phyloP scores from a whole-genome alignment of 768 basidiomycete genomes.

The Pluteus cervinus region DNA sequence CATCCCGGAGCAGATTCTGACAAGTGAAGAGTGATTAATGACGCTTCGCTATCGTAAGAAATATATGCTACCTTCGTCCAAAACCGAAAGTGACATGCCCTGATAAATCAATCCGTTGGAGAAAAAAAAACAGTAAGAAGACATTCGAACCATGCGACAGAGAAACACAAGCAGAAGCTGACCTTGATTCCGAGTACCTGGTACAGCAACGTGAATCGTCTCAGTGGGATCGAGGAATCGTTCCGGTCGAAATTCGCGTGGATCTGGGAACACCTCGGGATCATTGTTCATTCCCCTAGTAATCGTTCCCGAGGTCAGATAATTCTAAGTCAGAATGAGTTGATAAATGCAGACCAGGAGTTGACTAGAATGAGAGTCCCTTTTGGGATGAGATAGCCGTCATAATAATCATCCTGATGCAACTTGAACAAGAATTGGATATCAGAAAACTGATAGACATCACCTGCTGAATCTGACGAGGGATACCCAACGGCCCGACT shows the following conservation, averaged over 20 bases:
- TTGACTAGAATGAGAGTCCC: constrained; percentile 31
- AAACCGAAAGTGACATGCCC: constrained; percentile 5
- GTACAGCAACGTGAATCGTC: no score
- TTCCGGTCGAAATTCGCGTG: constrained; percentile 15
- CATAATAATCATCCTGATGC: constrained; percentile 38
- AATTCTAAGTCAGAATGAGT: background rate
- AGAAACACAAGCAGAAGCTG: background rate
- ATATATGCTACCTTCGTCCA: constrained; percentile 2
- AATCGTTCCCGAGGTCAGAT: background rate
- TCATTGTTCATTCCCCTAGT: constrained; percentile 3
- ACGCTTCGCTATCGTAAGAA: no score
- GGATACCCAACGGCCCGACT: no score
- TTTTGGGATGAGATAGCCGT: constrained; percentile 39
- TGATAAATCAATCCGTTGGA: no score
- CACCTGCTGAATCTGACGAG: no score
- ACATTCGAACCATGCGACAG: constrained; percentile 3
- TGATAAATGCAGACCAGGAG: constrained; percentile 24
- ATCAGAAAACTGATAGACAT: constrained; percentile 1
- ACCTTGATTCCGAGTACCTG: constrained; percentile 3
- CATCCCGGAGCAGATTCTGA: no score
- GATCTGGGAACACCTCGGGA: constrained; percentile 4
- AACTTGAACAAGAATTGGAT: constrained; percentile 14
- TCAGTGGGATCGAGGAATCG: constrained; percentile 16
- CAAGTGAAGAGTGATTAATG: no score
- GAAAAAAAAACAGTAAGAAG: no score